Evolutionary conservation across 139 green algal genomes (phyloP), one percentile per base, ranked within the genome.

Genomic region (Chlorella vulgaris): DNA sequence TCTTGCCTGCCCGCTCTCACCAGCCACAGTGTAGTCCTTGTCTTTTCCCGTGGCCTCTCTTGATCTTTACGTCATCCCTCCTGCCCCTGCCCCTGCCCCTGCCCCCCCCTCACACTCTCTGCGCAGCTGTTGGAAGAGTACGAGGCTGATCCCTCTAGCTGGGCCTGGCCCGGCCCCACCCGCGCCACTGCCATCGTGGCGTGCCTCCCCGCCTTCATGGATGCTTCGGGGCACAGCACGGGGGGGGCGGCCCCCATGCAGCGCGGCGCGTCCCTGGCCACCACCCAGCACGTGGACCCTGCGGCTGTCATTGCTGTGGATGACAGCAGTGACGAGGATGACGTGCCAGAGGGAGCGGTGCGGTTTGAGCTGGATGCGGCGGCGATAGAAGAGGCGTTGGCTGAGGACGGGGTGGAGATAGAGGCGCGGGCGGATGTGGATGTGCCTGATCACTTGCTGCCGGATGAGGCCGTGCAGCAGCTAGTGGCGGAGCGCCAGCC

Each of bases 151-250:
- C 77, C 83, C 40, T 78, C 70, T 15, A 35, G 36, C 26, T 93
- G 88, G 85, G 85, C 84, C n/a, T 60, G 43, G 29, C 86, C 85
- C 21, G 91, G 89, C 33, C 91, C 91, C 33, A 90, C 87, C 6
- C 83, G 84, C 42, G 88, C 93, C 50, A 98, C 96, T 36, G 92
- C 91, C 74, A 92, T 99, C 58, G 91, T 99, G 24, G 93, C 94
- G 3, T 99, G 96, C 89, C 84, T 99, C 6, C 97, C 97, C 10
- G 88, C 90, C n/a, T 96, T 93, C 71, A 93, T 92, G 74, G 90
- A 93, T 63, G 85, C 85, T 39, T 87, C 70, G 60, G 90, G 90
- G 35, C 74, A 91, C 74, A 85, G 74, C 84, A 88, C 76, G 42
- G 88, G 88, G 51, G 81, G 74, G 5, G 84, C 60, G 29, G 69